A percentile compares a stretch with the other conserved stretches of the same genome.
Conservation (phyloP, 2,329 filamentous ascomycete species). For the Aspergillus awamori region DNA sequence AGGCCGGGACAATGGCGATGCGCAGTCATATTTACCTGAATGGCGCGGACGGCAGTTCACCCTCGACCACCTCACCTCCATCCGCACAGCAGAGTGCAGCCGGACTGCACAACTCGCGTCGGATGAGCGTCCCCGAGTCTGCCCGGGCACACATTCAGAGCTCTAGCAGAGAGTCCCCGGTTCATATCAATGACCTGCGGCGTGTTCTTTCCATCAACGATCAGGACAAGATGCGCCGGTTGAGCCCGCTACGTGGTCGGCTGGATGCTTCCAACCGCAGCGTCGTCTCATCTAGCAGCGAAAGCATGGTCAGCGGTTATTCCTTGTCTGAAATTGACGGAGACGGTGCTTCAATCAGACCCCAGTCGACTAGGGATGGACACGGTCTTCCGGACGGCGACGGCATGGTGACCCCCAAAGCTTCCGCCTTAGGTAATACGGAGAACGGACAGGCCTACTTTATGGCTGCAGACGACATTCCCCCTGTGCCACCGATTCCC, state of each 20-base stretch:
- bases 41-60: constrained; percentile 36
- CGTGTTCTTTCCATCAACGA: constrained; percentile 49
- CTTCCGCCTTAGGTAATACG: constrained; percentile 25
- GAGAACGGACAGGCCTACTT: constrained; percentile 10
- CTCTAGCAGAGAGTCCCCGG: constrained; percentile 49
- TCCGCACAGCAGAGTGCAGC: constrained; percentile 28
- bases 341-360: constrained; percentile 32
- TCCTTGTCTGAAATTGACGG: constrained; percentile 40
- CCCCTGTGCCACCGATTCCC: constrained; percentile 52
- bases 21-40: constrained; percentile 35
- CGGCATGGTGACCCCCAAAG: constrained; percentile 38
- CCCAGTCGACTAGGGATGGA: constrained; percentile 31
- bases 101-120: constrained; percentile 35
- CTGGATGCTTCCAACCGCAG: constrained; percentile 37
- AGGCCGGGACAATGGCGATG: constrained; percentile 56
- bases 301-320: constrained; percentile 49
- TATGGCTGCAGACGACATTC: constrained; percentile 39
- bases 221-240: constrained; percentile 38
- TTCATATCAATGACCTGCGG: constrained; percentile 53
- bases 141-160: constrained; percentile 39
- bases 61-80: constrained; percentile 29
- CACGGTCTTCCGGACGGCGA: constrained; percentile 26
- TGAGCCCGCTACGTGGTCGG: constrained; percentile 48
- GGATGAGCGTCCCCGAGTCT: constrained; percentile 42
- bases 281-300: constrained; percentile 45